Percentiles rank a stretch among this genome's conserved stretches.
Evolutionary conservation across 176 grass and related monocot genomes (phyloP).

Genomic region (Eragrostis curvula): DNA sequence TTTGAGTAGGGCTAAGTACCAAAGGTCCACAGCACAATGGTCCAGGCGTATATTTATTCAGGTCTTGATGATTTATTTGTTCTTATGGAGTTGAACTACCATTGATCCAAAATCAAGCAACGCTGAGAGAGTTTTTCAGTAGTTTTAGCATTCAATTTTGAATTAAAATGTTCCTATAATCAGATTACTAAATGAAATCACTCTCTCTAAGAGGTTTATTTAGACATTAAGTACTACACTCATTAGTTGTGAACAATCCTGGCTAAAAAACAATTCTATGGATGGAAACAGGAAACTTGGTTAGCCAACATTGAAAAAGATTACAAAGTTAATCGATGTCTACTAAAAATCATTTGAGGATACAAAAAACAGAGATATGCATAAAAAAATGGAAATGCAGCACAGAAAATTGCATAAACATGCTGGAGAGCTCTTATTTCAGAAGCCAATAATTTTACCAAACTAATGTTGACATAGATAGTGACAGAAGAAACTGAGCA

Average conservation of each 20-base stretch:
- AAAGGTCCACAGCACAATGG: constrained; percentile 23
- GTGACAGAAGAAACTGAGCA: neutral
- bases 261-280: neutral
- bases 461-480: neutral
- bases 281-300: neutral
- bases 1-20: constrained; percentile 39
- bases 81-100: constrained; percentile 20
- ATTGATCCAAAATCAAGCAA: constrained; percentile 16
- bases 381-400: neutral
- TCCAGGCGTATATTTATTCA: constrained; percentile 11
- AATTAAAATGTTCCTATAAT: neutral
- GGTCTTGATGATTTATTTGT: constrained; percentile 12
- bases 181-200: constrained; percentile 19
- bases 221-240: neutral
- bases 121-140: neutral
- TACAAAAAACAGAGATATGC: neutral
- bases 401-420: constrained; percentile 1
- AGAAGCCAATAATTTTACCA: neutral
- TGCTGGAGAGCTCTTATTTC: neutral
- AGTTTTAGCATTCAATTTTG: constrained; percentile 14
- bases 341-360: neutral
- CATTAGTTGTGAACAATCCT: neutral
- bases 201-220: neutral
- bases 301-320: constrained; percentile 11
- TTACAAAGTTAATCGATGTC: neutral